These are phyloP conservation scores for Agrostemma githago DNA, from an alignment of 148 eudicot species.

Conservation along the genomic window DNA sequence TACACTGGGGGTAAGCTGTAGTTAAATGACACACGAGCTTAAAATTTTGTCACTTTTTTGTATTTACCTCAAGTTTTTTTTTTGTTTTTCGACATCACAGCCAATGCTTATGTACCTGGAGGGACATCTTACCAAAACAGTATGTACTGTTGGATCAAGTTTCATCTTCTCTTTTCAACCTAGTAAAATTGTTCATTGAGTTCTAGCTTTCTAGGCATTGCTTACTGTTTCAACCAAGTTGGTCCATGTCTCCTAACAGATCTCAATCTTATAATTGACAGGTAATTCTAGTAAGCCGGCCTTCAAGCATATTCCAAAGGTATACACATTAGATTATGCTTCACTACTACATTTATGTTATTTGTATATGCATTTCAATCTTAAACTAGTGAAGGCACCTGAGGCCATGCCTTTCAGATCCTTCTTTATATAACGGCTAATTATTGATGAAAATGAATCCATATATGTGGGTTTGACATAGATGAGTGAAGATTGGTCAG, in stretches of 20 bases:
- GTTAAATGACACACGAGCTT: background rate
- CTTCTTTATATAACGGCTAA: background rate
- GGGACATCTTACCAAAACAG: slow-evolving; percentile 49
- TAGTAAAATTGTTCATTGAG: slow-evolving; percentile 11
- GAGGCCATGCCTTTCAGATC: background rate
- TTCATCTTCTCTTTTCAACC: background rate
- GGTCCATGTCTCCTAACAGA: slow-evolving; percentile 7
- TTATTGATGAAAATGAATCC: background rate
- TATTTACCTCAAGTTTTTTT: slow-evolving; percentile 6
- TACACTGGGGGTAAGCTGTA: slow-evolving; percentile 78
- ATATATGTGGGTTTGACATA: background rate
- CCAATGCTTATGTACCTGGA: slow-evolving; percentile 92
- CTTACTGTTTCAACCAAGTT: background rate
- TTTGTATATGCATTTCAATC: background rate
- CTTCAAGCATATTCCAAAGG: slow-evolving; percentile 96
- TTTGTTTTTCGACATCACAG: slow-evolving; percentile 42
- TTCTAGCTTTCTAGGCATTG: background rate
- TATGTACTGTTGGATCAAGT: slow-evolving; percentile 26
- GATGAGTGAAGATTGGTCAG: background rate
- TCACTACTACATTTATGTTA: background rate
- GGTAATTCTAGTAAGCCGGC: slow-evolving; percentile 53
- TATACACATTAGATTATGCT: slow-evolving; percentile 17
- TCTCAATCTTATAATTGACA: slow-evolving; percentile 29
- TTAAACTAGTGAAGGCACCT: background rate
- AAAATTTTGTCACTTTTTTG: slow-evolving; percentile 16